Conservation (phyloP, 495 filamentous ascomycete species). For the Xylaria telfairii region DNA sequence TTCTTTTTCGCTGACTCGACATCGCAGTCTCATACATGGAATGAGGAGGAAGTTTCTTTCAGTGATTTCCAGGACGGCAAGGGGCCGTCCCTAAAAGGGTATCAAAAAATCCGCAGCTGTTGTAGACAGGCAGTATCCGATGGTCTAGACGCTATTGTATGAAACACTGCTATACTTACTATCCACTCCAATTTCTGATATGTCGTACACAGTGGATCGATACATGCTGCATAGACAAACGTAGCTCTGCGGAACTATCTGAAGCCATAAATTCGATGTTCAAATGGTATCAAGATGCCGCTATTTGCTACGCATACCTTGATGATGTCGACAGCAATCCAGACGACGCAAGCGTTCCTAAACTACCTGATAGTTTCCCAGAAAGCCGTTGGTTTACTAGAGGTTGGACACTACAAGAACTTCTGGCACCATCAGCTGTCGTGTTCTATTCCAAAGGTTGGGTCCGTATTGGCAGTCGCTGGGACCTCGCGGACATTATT, state of each 20-base stretch:
- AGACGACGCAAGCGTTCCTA: conserved; percentile 9
- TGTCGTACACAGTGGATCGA: conserved; percentile 43
- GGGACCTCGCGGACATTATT: conserved; percentile 16
- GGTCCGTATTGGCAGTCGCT: conserved; percentile 29
- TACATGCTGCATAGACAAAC: conserved; percentile 54
- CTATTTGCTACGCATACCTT: conserved; percentile 50
- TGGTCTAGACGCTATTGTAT: conserved; percentile 16
- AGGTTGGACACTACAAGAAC: conserved; percentile 27
- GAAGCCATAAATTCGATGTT: conserved; percentile 56
- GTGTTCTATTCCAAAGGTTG: conserved; percentile 42
- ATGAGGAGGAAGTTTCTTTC: conserved; percentile 44
- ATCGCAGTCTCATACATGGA: conserved; percentile 50
- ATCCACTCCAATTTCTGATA: conserved; percentile 15
- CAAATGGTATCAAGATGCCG: conserved; percentile 44
- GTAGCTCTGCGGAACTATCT: conserved; percentile 49
- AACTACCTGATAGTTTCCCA: conserved; percentile 5
- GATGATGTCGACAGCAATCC: conserved; percentile 36
- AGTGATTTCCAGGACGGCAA: conserved; percentile 30
- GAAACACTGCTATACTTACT: conserved; percentile 29
- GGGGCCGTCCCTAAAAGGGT: conserved; percentile 19
- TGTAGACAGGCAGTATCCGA: conserved; percentile 20
- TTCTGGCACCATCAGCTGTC: conserved; percentile 37
- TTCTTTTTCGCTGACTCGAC: background rate
- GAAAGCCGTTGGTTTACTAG: conserved; percentile 41
- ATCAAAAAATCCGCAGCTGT: conserved; percentile 1